Evolutionary conservation across 371 early-diverging fungal genomes (phyloP), one percentile per base, ranked within the genome.

Genomic region (Mucor lusitanicus): DNA sequence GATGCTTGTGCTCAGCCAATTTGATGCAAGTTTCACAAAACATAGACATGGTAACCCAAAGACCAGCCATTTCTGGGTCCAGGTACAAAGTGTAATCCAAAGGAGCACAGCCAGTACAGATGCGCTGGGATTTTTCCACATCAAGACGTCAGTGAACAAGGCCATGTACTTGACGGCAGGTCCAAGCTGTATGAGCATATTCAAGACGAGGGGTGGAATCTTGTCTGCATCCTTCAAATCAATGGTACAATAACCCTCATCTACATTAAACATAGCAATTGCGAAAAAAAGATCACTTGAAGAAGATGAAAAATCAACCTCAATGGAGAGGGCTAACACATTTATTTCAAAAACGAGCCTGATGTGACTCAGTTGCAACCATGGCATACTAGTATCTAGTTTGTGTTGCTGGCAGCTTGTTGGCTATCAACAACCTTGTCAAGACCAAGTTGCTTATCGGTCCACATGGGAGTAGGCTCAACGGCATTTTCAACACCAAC

Each of bases 401-500:
- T 56, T n/a, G 61, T 61, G 17, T 61, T 64, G n/a, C 40, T 57
- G 12, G 56, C 62, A 21, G 64, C 72, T 42, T 69, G 62, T 23
- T 74, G 65, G 15, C 67, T 62, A 21, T 58, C 68, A 21, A 40
- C 62, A 25, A 65, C 50, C 55, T 65, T 70, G 28, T 79, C 80
- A 25, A 80, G 64, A 27, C 80, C 80, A 21, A 90, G 77, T 59
- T 90, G 91, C 27, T 75, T 75, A 21, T 89, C 87, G 12, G 87
- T 83, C 91, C 91, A 90, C 62, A 90, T 82, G 32, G 91, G 91
- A 32, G 76, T 64, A 30, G 83, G 77, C 21, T 73, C 71, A 9
- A 55, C 63, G 8, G 84, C 76, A 21, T 79, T 72, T 27, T 74
- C 70, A 48, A 64, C 59, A 40, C 95, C 97, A 55, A 97, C 96